phyloP scores from a whole-genome alignment of 495 filamentous ascomycete genomes.

The Podospora comata region DNA sequence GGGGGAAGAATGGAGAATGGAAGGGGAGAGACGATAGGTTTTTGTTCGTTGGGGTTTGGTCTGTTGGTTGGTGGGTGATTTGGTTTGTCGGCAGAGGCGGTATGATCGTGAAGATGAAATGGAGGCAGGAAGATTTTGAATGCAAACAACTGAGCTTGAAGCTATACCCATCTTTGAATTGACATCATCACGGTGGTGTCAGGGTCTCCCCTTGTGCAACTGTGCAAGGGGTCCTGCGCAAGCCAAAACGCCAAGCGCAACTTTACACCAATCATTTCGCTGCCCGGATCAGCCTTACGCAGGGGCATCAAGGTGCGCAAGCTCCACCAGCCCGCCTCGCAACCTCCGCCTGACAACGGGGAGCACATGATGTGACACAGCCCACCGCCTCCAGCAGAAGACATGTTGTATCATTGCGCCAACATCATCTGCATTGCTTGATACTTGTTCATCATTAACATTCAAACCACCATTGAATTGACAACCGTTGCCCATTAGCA shows the following conservation, averaged over 20 bases:
- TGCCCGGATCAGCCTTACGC: constrained; percentile 8
- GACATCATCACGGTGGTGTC: background rate
- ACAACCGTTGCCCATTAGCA: background rate
- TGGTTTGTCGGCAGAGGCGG: too few relatives aligned
- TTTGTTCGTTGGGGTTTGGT: background rate
- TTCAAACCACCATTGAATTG: background rate
- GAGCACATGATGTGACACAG: background rate
- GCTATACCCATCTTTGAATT: background rate
- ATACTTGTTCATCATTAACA: background rate
- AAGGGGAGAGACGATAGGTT: background rate
- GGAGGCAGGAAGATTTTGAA: too few relatives aligned
- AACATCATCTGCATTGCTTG: background rate
- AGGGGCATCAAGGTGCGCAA: constrained; percentile 14
- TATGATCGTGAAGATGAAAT: too few relatives aligned
- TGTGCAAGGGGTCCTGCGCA: background rate
- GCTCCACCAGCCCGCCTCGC: background rate
- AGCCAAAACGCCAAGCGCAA: constrained; percentile 2
- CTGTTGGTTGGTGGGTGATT: background rate
- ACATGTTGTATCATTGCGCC: background rate
- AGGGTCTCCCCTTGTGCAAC: background rate
- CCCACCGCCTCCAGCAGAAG: background rate
- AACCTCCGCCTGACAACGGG: background rate
- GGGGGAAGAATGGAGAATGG: background rate
- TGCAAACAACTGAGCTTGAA: background rate
- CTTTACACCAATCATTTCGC: constrained; percentile 4